Base-by-base conservation (phyloP, 495 filamentous ascomycete genomes). In the Oidiodendron maius region DNA sequence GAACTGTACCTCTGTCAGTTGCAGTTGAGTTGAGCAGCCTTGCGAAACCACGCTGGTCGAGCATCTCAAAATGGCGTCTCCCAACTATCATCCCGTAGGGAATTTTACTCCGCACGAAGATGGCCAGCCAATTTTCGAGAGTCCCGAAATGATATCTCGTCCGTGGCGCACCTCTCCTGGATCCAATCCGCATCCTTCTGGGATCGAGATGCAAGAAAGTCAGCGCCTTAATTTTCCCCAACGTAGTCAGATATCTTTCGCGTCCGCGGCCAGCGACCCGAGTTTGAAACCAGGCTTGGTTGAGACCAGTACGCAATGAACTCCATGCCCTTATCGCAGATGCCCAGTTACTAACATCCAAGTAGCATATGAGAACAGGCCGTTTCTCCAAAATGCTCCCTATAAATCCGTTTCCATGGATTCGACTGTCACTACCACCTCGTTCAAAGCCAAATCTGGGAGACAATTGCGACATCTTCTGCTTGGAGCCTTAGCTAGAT, bases 381-480 rank as follows among this genome's bases (percentile, higher is more conserved):
- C 40, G 12, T 42, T 42, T 23, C 20, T 42, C 3, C 10, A 18
- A 1, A 10, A 40, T 40, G 37, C 15, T 3, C 40, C 40, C 3
- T 4, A 22, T 3, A 42, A 42, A 42, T 5, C 18, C 20, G 20
- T 11, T 12, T 22, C 20, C 3, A 42, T 10, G 17, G 17, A 21
- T 13, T 24, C 40, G 20, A 42, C 40, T 22, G 17, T 22, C 10
- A 42, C 20, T 2, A 21, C 17, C 5, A 13, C 40, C 40, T 21
- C 16, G 22, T 24, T 42, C 20, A 53, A 55, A 53, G 56, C 54
- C 20, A 42, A 52, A 38, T 46, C 48, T 15, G 49, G 40, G 6
- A 45, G 45, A 34, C 57, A 60, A 47, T 37, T 60, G 17, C 34
- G 50, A 18, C 50, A 54, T 44, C 49, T 60, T 22, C 39, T 60